Evolutionary conservation across 2,329 filamentous ascomycete genomes (phyloP), one percentile per base, ranked within the genome.

Genomic region (Scedosporium aurantiacum): DNA sequence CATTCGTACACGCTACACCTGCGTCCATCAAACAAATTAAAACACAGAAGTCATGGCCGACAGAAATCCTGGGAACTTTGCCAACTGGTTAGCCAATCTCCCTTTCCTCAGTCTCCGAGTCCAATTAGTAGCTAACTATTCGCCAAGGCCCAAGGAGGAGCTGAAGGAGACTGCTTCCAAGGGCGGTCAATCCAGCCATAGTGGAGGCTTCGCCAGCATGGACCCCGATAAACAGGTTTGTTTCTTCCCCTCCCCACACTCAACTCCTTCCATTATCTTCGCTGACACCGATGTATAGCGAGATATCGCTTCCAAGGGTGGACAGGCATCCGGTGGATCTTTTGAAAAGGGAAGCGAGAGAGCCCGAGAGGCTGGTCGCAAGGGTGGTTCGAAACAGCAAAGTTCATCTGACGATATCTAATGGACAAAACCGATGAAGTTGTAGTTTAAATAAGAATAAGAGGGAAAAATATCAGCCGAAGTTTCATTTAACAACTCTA

Each of bases 231-330:
- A 72, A 66, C 72, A 73, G 70, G 73, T 74, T 60, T 3, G 73
- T 71, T 64, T 65, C 28, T 7, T 27, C 10, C 5, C 2, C 52
- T 25, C 52, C 52, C 8, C 18, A 14, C 5, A 18, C 45, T 25
- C 45, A 8, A 12, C 16, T 5, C n/a, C 3, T 50, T 50, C 45
- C 16, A 37, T 37, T 12, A 4, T 37, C 10, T 10, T 55, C 2
- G 14, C 6, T 57, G 5, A 37, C 43, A 59, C 28, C 1, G 28
- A 2, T 14, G 7, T 23, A n/a, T 25, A 82, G 80, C 72, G 73
- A 21, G 75, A 83, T 1, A 82, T 84, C 63, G 81, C 82, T 1
- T 83, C 81, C 10, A 73, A 75, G 68, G 82, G 82, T 8, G 81
- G 80, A 4, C 72, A 82, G 59, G 76, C 78, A 0, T 82, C 80